Evolutionary conservation across 1,284 basidiomycete species (phyloP), one percentile per base, ranked within the genome.

Genomic region (Ceratobasidium papillatum): DNA sequence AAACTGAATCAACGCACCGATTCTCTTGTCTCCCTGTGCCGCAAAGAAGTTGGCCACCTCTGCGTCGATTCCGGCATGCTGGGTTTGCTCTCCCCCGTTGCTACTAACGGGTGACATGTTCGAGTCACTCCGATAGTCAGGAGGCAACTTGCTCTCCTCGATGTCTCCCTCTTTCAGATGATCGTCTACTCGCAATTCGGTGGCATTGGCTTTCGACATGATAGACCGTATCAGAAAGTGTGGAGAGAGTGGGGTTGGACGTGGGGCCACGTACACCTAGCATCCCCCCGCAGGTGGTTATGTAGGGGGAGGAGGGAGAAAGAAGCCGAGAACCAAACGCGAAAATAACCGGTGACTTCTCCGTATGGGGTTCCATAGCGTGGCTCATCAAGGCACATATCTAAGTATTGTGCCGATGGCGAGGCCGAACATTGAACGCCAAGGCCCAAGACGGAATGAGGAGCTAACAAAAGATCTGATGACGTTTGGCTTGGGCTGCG

Each of bases 21-120:
- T 62, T 8, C 38, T 38, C 34, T 72, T 72, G 34, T 72, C 75
- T 27, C 81, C 78, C 61, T 83, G 69, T 8, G 69, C 80, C 2
- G 84, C 83, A 73, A 86, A 85, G 78, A 87, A 86, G 27, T 85
- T 80, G 1, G 84, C 85, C 12, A 87, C 84, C 79, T 87, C 86
- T 25, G 84, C 80, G 76, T 87, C 86, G 69, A 87, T 86, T 32
- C 85, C 86, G 32, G 45, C 69, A 47, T 72, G 69, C 32, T 62
- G 19, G 7, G 30, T 58, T 14, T 36, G 30, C 9, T 22, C 69
- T 11, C 27, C 69, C 41, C 27, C n/a, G 22, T 72, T 72, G 17
- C 69, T 72, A 14, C 69, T 72, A 9, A 72, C 69, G 32, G 69
- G 69, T 11, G 69, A 72, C 69, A 72, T 72, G 14, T 72, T 59